A percentile compares a stretch with the other conserved stretches of the same genome.
These are phyloP conservation scores for Passiflora organensis DNA, from an alignment of 345 rosid species.

Conservation along the genomic window DNA sequence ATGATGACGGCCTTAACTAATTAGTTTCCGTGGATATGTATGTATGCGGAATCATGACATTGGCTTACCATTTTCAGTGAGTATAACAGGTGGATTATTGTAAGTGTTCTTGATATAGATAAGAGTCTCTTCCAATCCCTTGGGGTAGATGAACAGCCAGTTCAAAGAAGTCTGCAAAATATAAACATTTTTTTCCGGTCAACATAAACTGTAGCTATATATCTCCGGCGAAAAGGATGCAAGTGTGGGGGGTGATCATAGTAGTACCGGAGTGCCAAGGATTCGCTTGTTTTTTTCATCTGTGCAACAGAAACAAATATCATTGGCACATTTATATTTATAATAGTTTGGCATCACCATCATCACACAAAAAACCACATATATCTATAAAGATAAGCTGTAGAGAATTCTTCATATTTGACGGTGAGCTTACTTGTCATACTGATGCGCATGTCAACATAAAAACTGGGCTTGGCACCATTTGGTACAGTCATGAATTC, in stretches of 20 bases:
- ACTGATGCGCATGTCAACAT: neutral
- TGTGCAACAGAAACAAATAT: too few species aligned
- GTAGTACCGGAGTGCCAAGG: neutral
- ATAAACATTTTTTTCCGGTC: too few species aligned
- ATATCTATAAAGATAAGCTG: too few species aligned
- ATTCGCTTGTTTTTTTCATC: too few species aligned
- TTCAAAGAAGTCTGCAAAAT: conserved; percentile 37
- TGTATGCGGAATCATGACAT: too few species aligned
- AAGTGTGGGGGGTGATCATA: too few species aligned
- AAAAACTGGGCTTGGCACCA: conserved; percentile 9
- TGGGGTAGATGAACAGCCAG: conserved; percentile 56
- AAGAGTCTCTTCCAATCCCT: conserved; percentile 42
- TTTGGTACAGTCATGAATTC: conserved; percentile 4
- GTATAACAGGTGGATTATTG: conserved; percentile 37
- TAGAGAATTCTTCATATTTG: too few species aligned
- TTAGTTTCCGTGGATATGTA: neutral
- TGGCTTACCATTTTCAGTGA: conserved; percentile 40
- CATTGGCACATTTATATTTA: too few species aligned
- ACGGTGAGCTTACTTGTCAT: neutral
- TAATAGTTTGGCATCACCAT: too few species aligned
- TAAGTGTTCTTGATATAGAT: conserved; percentile 40
- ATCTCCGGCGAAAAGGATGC: neutral
- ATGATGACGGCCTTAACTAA: neutral
- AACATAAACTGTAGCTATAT: neutral
- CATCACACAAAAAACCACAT: too few species aligned